Conservation (phyloP, 2,329 filamentous ascomycete genomes). For the Pseudogymnoascus sp. region DNA sequence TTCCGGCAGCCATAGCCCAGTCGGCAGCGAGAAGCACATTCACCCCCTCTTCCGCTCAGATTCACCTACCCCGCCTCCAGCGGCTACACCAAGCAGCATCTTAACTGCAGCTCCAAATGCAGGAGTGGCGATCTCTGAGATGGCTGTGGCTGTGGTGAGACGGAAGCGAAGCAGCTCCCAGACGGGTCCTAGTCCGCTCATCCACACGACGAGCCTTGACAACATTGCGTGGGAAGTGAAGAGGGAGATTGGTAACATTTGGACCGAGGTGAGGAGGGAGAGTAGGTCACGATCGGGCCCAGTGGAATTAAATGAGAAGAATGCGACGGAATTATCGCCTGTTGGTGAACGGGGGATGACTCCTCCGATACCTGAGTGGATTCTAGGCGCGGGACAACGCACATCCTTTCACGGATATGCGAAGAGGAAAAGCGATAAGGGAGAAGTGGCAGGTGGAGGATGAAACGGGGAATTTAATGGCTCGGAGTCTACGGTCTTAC, state of each 20-base stretch:
- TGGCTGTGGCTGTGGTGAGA: conserved; percentile 42
- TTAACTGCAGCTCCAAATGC: conserved; percentile 63
- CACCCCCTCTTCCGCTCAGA: conserved; percentile 72
- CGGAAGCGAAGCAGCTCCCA: conserved; percentile 50
- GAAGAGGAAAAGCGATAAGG: conserved; percentile 28
- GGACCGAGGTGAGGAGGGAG: conserved; percentile 13
- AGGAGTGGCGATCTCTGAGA: conserved; percentile 54
- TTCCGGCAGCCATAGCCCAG: conserved; percentile 19
- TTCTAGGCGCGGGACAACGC: conserved; percentile 45
- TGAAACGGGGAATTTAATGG: neutral
- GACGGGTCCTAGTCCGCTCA: conserved; percentile 40
- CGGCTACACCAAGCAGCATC: conserved; percentile 59
- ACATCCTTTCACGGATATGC: conserved; percentile 42
- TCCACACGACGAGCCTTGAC: conserved; percentile 42
- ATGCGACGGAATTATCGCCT: neutral
- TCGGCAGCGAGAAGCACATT: conserved; percentile 56
- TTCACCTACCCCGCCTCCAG: conserved; percentile 57
- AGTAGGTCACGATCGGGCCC: conserved; percentile 10
- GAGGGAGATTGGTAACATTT: conserved; percentile 22
- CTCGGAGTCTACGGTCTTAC: neutral
- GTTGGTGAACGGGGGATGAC: conserved; percentile 42
- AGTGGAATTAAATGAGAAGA: neutral
- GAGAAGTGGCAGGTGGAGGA: neutral
- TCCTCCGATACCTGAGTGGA: conserved; percentile 54
- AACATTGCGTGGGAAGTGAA: conserved; percentile 26